Evolutionary conservation across 2,329 filamentous ascomycete species (phyloP), one percentile per base, ranked within the genome.

Genomic region (Aureobasidium sp.): DNA sequence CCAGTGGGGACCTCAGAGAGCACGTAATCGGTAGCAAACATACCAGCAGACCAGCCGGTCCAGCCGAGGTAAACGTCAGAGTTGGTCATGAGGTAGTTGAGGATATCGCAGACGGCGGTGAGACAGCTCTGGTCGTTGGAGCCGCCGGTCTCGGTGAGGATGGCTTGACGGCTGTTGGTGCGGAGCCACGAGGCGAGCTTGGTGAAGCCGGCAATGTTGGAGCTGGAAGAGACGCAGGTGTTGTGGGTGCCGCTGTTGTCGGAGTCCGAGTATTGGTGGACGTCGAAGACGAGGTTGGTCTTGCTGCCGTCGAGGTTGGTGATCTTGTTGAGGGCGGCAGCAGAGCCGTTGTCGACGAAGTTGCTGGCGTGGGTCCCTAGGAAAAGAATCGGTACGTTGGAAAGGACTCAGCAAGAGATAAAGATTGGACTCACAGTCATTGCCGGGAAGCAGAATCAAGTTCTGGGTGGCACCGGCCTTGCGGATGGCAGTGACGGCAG

Each of bases 401-500:
- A 11, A 34, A 25, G 9, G 9, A 9, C 31, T 34, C 12, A 12
- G 9, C 31, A 12, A 2, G 31, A 11, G 2, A 12, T 12, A 34
- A 2, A 34, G 9, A 12, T 3, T 34, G 12, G 31, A 12, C 31
- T 34, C 8, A 34, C 65, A 70, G 56, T 83, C 81, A 41, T 79
- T 85, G 2, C 86, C 86, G 0, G 87, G 83, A 1, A 88, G 79
- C 14, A 89, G 77, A 66, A 89, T 87, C 68, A 84, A 80, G 65
- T 89, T 84, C 22, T 74, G 74, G 0, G 76, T 80, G n/a, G 86
- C 85, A n/a, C 86, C 86, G 2, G 83, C 81, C 45, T 79, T 72
- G 47, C 87, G 82, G 67, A 90, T 88, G 3, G 84, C 86, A 0
- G 81, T 85, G 1, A 90, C 86, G 17, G 78, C 84, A 14, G 77